Base-by-base conservation (phyloP, 805 yeast genomes). In the Candida piceae region DNA sequence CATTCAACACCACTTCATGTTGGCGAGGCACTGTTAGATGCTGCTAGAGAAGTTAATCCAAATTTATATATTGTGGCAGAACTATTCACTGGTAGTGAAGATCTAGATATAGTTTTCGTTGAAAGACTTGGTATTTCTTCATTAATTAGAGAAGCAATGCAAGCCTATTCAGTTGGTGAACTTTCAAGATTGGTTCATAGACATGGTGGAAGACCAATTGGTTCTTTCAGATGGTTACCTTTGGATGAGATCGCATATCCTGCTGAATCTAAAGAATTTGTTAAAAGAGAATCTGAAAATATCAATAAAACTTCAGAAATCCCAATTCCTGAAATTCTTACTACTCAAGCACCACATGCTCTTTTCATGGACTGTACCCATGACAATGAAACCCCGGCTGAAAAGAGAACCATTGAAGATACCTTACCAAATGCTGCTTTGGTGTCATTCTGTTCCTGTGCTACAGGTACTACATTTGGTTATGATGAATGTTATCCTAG, bases 291-390 rank as follows among this genome's bases (percentile, higher is more conserved):
- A 17, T 29, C 37, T 1, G 64, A 58, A 36, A 55, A 52, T 39
- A 50, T 55, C 8, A 61, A 53, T 29, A 58, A 69, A 23, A 67
- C 64, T 17, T 76, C 88, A 5, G 88, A 83, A 55, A 63, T 83
- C 42, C 78, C 77, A 41, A 70, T 84, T 33, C 90, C 94, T 2
- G 71, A 70, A 46, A 67, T 76, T 8, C 67, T 90, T 32, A 68
- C 78, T 2, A 69, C 81, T 4, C 74, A 80, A 30, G 77, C 80
- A n/a, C 94, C 95, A 4, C 97, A 88, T 62, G 96, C 97, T 0
- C 67, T 93, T 49, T 83, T 90, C 50, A 90, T 93, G 97, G 97
- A 93, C 55, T 90, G 97, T 53, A 89, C 97, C 2, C 98, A 90
- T 58, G 98, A 90, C 59, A 90, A 90, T 55, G 93, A 88, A 62